phyloP scores from a whole-genome alignment of 306 rosid genomes.

The Cucumis sativus region DNA sequence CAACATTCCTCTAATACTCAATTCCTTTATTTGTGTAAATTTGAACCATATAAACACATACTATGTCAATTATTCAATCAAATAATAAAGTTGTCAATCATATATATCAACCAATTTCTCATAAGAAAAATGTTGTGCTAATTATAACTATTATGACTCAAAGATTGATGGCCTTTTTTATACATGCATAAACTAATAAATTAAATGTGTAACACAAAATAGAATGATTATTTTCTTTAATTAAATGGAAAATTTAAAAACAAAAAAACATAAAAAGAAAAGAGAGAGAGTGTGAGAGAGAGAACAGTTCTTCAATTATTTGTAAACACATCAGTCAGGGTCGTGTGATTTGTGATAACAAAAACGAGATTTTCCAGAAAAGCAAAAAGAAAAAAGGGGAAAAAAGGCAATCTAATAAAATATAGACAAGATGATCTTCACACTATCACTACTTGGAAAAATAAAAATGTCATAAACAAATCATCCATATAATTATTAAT shows the following conservation, averaged over 20 bases:
- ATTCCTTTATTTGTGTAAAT: no score
- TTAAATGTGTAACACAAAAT: not conserved
- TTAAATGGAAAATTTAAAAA: not conserved
- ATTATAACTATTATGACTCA: not conserved
- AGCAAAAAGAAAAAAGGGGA: not conserved
- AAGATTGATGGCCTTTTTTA: not conserved
- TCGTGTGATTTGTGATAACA: constrained; percentile 4
- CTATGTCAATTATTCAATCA: not conserved
- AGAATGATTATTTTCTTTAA: not conserved
- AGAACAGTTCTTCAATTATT: constrained; percentile 1
- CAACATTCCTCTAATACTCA: not conserved
- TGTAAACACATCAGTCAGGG: not conserved
- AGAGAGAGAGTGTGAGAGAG: not conserved
- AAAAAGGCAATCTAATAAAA: not conserved
- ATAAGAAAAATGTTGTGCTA: not conserved
- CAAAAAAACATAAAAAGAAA: no score
- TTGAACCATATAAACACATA: no score
- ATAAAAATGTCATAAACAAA: not conserved
- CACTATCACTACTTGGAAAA: not conserved
- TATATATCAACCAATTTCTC: not conserved
- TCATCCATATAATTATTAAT: not conserved
- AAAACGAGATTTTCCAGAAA: not conserved
- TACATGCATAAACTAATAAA: not conserved
- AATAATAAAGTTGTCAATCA: not conserved
- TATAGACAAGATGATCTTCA: not conserved